Evolutionary conservation across 495 filamentous ascomycete species (phyloP), one percentile per base, ranked within the genome.

Genomic region (Podospora pseudocomata): DNA sequence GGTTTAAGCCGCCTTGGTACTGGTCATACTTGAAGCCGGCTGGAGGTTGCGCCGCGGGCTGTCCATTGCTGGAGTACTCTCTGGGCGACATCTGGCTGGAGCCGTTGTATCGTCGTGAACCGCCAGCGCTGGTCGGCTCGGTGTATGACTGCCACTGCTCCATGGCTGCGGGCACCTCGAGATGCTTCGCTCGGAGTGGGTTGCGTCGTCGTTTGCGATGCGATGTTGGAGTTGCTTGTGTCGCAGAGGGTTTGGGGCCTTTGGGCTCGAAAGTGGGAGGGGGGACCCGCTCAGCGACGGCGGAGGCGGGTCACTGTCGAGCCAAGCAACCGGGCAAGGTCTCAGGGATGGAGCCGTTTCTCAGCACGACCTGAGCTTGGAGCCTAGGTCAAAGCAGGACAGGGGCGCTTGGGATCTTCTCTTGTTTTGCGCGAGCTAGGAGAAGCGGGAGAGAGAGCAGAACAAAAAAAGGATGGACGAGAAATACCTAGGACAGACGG

Each of bases 21-120:
- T 87, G 80, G 71, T 94, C 91, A 76, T 92, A 92, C 65, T 87
- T 88, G 79, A 87, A 92, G 71, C 88, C 86, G 68, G 86, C 84
- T 27, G 89, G 87, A 44, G 87, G 77, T 58, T 70, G 73, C 53
- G 68, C 62, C 68, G 72, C 78, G 66, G 69, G 32, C 69, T 75
- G 75, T 60, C 67, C 72, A 67, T 71, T 70, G 57, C 63, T 66
- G 67, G 68, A 70, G 72, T 78, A 83, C 71, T 83, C 82, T 64
- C 80, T 80, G 66, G 81, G 78, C 60, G 79, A 75, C 76, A 78
- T 78, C 65, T 64, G 76, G 61, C 76, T 84, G 70, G 74, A 78
- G 63, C 80, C 80, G 72, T 85, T 86, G 71, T 82, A 85, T 73
- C 82, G 80, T 74, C 84, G 73, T 72, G 81, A 77, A 72, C 79